Evolutionary conservation across 169 alveolate genomes (phyloP).

Genomic region (Sarcocystis neurona): DNA sequence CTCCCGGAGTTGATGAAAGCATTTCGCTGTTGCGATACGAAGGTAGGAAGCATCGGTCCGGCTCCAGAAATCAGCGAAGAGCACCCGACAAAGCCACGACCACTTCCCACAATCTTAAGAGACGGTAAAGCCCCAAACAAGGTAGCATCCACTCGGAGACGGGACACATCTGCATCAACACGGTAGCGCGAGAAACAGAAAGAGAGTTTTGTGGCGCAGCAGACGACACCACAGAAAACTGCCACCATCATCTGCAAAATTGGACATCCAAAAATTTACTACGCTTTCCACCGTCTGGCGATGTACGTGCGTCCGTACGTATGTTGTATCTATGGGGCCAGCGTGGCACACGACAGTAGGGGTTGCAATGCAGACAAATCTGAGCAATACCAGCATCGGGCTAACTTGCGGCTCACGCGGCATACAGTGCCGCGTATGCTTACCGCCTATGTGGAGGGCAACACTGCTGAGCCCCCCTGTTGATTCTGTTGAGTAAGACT

Average conservation of each 20-base stretch:
- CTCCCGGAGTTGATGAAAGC: neutral
- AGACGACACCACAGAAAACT: neutral
- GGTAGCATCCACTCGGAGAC: constrained; percentile 31
- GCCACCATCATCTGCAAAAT: too few species aligned
- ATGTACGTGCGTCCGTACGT: too few species aligned
- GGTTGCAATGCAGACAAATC: too few species aligned
- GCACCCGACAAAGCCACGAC: constrained; percentile 26
- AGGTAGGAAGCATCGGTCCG: neutral
- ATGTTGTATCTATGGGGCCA: too few species aligned
- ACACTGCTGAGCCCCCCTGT: neutral
- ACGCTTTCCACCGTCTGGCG: too few species aligned
- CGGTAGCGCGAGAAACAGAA: neutral
- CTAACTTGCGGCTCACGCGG: too few species aligned
- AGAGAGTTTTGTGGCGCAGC: neutral
- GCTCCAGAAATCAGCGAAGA: constrained; percentile 7
- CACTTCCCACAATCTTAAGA: neutral
- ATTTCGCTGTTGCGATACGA: constrained; percentile 6
- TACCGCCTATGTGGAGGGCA: neutral
- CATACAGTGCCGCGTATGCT: neutral
- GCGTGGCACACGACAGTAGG: too few species aligned
- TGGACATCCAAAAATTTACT: too few species aligned
- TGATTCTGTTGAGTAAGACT: too few species aligned
- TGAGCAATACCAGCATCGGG: too few species aligned
- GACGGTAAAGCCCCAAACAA: constrained; percentile 1
- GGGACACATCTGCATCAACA: neutral